Base-by-base conservation (phyloP, 139 green algal species). In the Coelastrella sp. region DNA sequence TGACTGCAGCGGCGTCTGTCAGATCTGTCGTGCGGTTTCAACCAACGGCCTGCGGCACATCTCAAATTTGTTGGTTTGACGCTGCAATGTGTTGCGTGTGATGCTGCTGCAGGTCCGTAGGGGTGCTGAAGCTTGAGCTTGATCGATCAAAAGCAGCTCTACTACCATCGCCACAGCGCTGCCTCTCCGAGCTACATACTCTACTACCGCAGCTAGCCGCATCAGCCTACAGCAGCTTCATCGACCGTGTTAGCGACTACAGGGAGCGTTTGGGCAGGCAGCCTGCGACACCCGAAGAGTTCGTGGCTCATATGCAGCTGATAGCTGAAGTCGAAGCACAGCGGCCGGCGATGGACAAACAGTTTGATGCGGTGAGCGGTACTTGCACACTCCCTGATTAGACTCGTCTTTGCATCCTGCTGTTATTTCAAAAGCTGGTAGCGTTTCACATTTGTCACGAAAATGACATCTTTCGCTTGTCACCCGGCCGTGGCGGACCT, bases 251-350 rank as follows among this genome's bases (percentile, higher is more conserved):
- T 7, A 57, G 77, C 5, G 54, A 22, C 57, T 90, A 93, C 64
- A 96, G 93, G 22, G 79, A 88, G 47, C 32, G 56, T 17, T 90
- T 97, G 60, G 91, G 83, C 71, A 59, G 32, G 73, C 22, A 74
- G 6, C 92, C 93, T 54, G 85, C 65, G 61, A 92, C 57, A 4
- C 94, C 95, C 16, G 96, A 97, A 81, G 96, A 98, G 88, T 97
- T 95, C 66, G 91, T 92, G 81, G 80, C n/a, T 16, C 74, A 92
- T 66, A 73, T 89, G 79, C 68, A 91, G 80, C 91, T 97, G 73
- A 92, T 96, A 23, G 92, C 90, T 0, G 88, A 94, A 19, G 66
- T 97, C 10, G 91, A 94, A 61, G 89, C 91, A 5, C 23, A 92
- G 76, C 92, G 92, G 77, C 64, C 71, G 4, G 66, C 90, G 3